Percentiles rank a stretch among this genome's conserved stretches.
Conservation (phyloP, 2,329 filamentous ascomycete species). For the Cytospora leucostoma region DNA sequence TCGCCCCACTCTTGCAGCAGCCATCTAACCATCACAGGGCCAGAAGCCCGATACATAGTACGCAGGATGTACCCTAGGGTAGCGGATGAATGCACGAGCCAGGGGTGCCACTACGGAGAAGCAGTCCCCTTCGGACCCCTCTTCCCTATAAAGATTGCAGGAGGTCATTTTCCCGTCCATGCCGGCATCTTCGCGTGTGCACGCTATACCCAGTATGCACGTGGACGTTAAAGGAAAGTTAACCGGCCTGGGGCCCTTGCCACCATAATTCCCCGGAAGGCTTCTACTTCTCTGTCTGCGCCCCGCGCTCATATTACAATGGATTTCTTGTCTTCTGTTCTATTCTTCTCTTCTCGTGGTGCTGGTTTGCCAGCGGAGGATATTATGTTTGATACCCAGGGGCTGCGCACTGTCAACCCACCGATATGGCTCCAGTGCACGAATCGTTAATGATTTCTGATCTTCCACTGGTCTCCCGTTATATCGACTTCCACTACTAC, state of each 20-base stretch:
- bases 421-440: conserved; percentile 19
- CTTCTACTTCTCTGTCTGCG: neutral
- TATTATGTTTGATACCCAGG: neutral
- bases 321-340: neutral
- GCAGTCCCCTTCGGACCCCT: conserved; percentile 3
- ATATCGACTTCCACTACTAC: conserved; percentile 22
- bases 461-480: neutral
- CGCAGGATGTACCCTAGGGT: conserved; percentile 4
- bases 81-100: neutral
- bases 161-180: neutral
- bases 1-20: neutral
- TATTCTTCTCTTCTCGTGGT: conserved; percentile 9
- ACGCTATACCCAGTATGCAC: conserved; percentile 4
- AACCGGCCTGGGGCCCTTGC: neutral
- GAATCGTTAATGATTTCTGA: conserved; percentile 17
- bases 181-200: conserved; percentile 2
- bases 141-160: neutral
- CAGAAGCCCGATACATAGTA: neutral
- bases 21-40: neutral
- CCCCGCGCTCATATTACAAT: too few relatives aligned
- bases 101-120: conserved; percentile 6
- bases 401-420: conserved; percentile 1
- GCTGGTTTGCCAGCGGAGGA: conserved; percentile 11
- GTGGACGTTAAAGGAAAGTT: conserved; percentile 1
- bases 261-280: neutral